phyloP scores from a whole-genome alignment of 352 stramenopile species.

The Pythium grandisporangium region DNA sequence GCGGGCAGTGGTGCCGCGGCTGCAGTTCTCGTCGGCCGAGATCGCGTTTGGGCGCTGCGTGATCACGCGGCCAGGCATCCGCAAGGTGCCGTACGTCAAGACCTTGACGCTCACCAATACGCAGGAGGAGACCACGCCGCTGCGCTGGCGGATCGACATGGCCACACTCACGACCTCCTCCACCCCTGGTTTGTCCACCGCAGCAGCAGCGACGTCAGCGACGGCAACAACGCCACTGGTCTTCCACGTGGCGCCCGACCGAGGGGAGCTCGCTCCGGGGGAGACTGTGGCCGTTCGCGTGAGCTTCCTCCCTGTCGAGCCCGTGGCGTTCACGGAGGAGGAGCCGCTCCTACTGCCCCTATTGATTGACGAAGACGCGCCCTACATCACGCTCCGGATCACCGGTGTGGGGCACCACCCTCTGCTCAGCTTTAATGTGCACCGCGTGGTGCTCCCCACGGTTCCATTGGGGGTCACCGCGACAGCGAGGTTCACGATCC shows the following conservation, averaged over 20 bases:
- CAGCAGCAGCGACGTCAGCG: conserved; percentile 5
- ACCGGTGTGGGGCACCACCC: conserved; percentile 85
- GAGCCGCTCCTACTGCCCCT: conserved; percentile 64
- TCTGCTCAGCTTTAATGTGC: conserved; percentile 85
- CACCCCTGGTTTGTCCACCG: too few relatives aligned
- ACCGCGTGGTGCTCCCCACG: conserved; percentile 79
- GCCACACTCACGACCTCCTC: conserved; percentile 22
- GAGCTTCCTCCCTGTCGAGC: conserved; percentile 80
- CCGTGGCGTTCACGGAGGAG: conserved; percentile 66
- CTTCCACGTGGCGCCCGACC: conserved; percentile 78
- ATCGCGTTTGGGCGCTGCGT: conserved; percentile 84
- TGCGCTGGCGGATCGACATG: conserved; percentile 81
- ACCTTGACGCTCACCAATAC: conserved; percentile 73
- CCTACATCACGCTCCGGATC: conserved; percentile 80
- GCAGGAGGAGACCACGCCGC: conserved; percentile 15
- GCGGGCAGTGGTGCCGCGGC: conserved; percentile 34
- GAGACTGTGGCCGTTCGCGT: conserved; percentile 76
- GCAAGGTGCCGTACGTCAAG: conserved; percentile 84
- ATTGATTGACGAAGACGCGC: conserved; percentile 51
- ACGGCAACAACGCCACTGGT: conserved; percentile 26
- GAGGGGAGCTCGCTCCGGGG: conserved; percentile 63
- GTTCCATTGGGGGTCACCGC: conserved; percentile 83
- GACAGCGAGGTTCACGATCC: conserved; percentile 55
- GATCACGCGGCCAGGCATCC: conserved; percentile 74
- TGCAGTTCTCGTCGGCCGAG: conserved; percentile 63